Evolutionary conservation across 1,284 basidiomycete species (phyloP), one percentile per base, ranked within the genome.

Genomic region (Lentinus polychrous): DNA sequence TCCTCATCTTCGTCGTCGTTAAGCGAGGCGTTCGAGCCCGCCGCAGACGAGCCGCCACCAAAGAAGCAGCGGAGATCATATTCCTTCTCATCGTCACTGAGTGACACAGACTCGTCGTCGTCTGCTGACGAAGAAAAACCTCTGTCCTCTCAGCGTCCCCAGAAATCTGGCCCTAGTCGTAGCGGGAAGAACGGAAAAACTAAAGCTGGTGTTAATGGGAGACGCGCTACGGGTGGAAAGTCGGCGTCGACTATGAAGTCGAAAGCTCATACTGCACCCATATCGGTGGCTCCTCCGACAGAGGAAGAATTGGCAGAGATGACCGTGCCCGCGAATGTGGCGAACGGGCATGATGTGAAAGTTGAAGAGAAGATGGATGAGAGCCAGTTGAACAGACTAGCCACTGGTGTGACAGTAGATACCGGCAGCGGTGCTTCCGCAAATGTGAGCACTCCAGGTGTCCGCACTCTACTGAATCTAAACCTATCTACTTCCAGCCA

Each of bases 341-440:
- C 57, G 50, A 64, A 75, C 53, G 67, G 73, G 41, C 75, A 74
- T 48, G 78, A 79, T 48, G 72, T 86, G 47, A 87, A 86, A 59
- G 65, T 84, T 3, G 86, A 91, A 62, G 86, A 89, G 33, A 81
- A 81, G 57, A 78, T 92, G 71, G 83, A 90, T 52, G 83, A 86
- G 58, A 70, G 72, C 11, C 83, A 89, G 60, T 63, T 90, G 17
- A 78, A 74, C 42, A 77, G 86, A 32, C 70, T 93, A 49, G 82
- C 83, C 17, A 85, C 85, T n/a, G 90, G 88, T 18, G 82, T 89
- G 2, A 83, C 87, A 3, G 76, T 91, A 3, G 88, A 92, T 60
- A 74, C 82, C 10, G 75, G 71, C 27, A 71, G 70, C 36, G 67
- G 71, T 8, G 66, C 73, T 0, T 68, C 76, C 34, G 65, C 74